These are phyloP conservation scores for Diaporthe sp. DNA, from an alignment of 2,329 filamentous ascomycete genomes.

Conservation along the genomic window DNA sequence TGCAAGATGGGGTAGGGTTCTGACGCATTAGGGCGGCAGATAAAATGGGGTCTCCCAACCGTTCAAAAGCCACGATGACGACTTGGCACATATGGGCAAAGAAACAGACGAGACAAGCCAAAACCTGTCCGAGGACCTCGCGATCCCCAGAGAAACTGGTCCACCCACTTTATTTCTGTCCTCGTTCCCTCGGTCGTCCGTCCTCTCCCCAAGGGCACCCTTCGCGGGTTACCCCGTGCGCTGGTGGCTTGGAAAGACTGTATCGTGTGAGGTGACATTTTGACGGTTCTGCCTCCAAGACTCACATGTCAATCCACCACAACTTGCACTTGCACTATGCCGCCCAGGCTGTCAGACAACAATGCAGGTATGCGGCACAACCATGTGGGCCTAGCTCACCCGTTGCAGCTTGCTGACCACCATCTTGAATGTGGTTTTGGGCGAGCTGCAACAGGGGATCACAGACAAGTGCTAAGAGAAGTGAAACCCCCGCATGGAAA, in stretches of 20 bases:
- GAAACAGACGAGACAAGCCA: not conserved
- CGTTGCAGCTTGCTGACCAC: not conserved
- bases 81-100: conserved; percentile 2
- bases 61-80: not conserved
- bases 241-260: not conserved
- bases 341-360: not conserved
- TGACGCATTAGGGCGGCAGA: not conserved
- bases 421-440: not conserved
- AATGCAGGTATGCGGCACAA: not conserved
- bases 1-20: conserved; percentile 13
- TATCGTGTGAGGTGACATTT: not conserved
- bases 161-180: not conserved
- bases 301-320: not conserved
- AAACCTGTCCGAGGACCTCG: conserved; percentile 6
- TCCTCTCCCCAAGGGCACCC: not conserved
- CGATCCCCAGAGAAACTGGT: not conserved
- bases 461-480: too few species aligned
- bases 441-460: too few species aligned
- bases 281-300: not conserved
- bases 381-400: not conserved
- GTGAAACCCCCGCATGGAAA: too few species aligned
- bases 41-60: not conserved
- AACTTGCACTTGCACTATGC: not conserved
- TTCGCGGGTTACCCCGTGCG: not conserved
- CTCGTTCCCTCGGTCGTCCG: not conserved